phyloP scores from a whole-genome alignment of 179 eudicot species.

The Spergularia azorica region DNA sequence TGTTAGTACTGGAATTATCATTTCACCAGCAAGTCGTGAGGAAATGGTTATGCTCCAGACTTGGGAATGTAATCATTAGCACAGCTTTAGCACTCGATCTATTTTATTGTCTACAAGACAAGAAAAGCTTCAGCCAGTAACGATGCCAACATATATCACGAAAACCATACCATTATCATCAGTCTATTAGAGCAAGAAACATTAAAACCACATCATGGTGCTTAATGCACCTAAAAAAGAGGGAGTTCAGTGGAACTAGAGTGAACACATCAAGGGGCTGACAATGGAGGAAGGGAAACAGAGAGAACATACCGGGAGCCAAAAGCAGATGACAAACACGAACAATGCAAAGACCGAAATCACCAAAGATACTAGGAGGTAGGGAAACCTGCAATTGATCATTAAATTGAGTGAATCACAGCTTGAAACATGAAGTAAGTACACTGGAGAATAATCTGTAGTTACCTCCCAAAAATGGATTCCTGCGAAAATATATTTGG shows the following conservation, averaged over 20 bases:
- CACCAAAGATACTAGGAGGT: slow-evolving; percentile 53
- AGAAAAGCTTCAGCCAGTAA: no score
- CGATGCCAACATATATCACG: no score
- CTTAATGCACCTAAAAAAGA: no score
- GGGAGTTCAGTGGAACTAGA: neutral
- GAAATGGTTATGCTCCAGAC: no score
- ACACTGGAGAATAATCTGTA: neutral
- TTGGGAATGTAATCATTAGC: no score
- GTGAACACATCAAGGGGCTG: neutral
- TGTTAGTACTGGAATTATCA: no score
- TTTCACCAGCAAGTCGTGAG: no score
- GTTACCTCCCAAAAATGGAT: slow-evolving; percentile 67
- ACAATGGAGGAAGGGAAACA: neutral
- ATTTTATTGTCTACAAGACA: no score
- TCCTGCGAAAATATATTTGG: slow-evolving; percentile 53
- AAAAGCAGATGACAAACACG: slow-evolving; percentile 42
- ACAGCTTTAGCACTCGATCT: no score
- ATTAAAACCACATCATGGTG: no score
- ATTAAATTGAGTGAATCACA: slow-evolving; percentile 7
- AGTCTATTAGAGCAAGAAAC: no score
- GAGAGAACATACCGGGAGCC: slow-evolving; percentile 60
- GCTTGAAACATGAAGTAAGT: neutral
- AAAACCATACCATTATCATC: no score
- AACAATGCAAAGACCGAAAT: slow-evolving; percentile 55
- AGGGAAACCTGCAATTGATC: slow-evolving; percentile 56